phyloP scores from a whole-genome alignment of 148 eudicot species.

The Beta vulgaris region DNA sequence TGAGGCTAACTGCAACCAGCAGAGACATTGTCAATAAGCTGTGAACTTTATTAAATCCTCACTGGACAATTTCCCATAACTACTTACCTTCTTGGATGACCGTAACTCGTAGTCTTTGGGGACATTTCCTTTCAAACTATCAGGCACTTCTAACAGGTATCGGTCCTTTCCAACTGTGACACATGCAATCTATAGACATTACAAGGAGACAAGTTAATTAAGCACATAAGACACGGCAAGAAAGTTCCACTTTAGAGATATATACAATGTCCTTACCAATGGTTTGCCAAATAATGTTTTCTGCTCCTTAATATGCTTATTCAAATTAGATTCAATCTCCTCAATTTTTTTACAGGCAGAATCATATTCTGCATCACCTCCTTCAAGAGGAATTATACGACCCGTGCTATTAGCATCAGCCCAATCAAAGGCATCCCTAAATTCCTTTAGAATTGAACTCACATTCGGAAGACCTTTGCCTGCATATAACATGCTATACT shows the following conservation, averaged over 20 bases:
- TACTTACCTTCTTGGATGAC: slow-evolving; percentile 86
- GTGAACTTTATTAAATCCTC: neutral
- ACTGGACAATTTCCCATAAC: neutral
- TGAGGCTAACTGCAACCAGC: slow-evolving; percentile 4
- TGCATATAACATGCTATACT: slow-evolving; percentile 33
- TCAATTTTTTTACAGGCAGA: slow-evolving; percentile 55
- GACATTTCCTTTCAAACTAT: slow-evolving; percentile 47
- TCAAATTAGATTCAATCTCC: slow-evolving; percentile 58
- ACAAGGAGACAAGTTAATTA: slow-evolving; percentile 11
- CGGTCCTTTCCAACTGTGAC: slow-evolving; percentile 85
- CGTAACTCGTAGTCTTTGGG: slow-evolving; percentile 74
- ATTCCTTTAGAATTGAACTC: slow-evolving; percentile 54
- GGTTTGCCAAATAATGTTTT: slow-evolving; percentile 56
- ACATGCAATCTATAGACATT: slow-evolving; percentile 56
- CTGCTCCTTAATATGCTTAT: slow-evolving; percentile 73
- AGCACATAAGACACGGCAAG: slow-evolving; percentile 12
- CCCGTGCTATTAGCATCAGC: slow-evolving; percentile 83
- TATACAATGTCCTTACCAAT: slow-evolving; percentile 47
- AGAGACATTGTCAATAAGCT: slow-evolving; percentile 4
- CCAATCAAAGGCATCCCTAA: slow-evolving; percentile 94
- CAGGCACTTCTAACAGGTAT: slow-evolving; percentile 91
- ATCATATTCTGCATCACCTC: slow-evolving; percentile 80
- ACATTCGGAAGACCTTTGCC: slow-evolving; percentile 78
- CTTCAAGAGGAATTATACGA: slow-evolving; percentile 83
- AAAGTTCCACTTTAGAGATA: neutral